Evolutionary conservation across 805 yeast genomes (phyloP).

Genomic region (Wilhelminamyces savonicus): DNA sequence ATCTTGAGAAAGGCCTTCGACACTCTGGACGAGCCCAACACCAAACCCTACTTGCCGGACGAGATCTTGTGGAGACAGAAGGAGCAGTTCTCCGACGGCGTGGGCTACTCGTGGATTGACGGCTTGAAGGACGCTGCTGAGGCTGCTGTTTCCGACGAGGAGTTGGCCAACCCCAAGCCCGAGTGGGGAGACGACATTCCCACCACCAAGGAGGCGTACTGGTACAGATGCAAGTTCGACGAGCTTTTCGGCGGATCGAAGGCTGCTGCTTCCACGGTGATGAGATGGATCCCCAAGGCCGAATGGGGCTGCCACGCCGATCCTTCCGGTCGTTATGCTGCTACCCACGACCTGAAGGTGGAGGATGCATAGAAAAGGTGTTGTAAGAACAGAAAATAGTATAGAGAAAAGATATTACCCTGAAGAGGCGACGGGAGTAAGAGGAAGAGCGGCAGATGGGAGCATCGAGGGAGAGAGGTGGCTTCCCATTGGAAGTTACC

Average conservation of each 20-base stretch:
- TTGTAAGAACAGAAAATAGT: no score
- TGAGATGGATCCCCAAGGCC: conserved; percentile 99
- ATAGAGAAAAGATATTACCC: no score
- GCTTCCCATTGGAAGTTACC: no score
- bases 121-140: conserved; percentile 95
- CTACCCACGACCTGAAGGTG: conserved; percentile 66
- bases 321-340: conserved; percentile 96
- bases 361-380: conserved; percentile 7
- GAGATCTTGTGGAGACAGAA: conserved; percentile 99
- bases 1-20: conserved; percentile 96
- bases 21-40: conserved; percentile 73
- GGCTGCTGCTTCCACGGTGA: conserved; percentile 93
- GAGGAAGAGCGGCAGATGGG: no score
- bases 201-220: conserved; percentile 97
- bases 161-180: conserved; percentile 83
- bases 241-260: conserved; percentile 74
- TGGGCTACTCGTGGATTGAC: conserved; percentile 99
- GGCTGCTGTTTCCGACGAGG: conserved; percentile 78
- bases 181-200: conserved; percentile 97
- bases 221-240: conserved; percentile 97
- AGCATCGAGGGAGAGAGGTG: no score
- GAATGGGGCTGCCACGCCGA: conserved; percentile 99
- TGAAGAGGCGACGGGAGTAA: no score
- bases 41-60: conserved; percentile 84
- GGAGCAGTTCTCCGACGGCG: conserved; percentile 99